Conservation (phyloP, 2,329 filamentous ascomycete species). For the Colletotrichum costaricense region DNA sequence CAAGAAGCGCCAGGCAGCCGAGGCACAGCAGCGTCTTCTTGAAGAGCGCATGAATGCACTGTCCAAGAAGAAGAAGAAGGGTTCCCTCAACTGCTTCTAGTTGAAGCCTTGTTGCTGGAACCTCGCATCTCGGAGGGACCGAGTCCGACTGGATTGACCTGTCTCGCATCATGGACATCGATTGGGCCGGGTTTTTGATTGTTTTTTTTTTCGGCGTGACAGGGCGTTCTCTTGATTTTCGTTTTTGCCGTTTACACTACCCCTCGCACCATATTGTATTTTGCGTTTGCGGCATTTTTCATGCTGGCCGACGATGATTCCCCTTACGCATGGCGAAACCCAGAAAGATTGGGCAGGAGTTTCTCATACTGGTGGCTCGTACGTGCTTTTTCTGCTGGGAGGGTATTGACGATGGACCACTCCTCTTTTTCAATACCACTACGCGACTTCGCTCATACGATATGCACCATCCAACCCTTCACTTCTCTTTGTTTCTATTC, state of each 20-base stretch:
- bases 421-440: constrained; percentile 29
- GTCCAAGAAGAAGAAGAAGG: constrained; percentile 93
- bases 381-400: constrained; percentile 20
- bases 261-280: constrained; percentile 27
- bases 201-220: constrained; percentile 4
- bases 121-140: neutral
- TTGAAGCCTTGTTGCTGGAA: constrained; percentile 39
- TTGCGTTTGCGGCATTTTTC: constrained; percentile 33
- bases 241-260: constrained; percentile 18
- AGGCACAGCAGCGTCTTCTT: constrained; percentile 87
- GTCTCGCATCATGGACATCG: constrained; percentile 20
- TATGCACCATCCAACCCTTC: constrained; percentile 4
- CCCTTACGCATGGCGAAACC: constrained; percentile 36
- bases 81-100: constrained; percentile 97
- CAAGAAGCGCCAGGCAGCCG: constrained; percentile 89
- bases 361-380: constrained; percentile 30
- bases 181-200: neutral
- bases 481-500: constrained; percentile 18
- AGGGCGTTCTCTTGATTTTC: neutral
- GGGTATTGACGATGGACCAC: neutral
- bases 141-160: constrained; percentile 39
- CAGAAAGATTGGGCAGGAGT: constrained; percentile 31
- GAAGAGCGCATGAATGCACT: constrained; percentile 96
- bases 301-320: constrained; percentile 33
- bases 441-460: constrained; percentile 21